Evolutionary conservation across 495 filamentous ascomycete genomes (phyloP).

Genomic region (Daldinia loculata): DNA sequence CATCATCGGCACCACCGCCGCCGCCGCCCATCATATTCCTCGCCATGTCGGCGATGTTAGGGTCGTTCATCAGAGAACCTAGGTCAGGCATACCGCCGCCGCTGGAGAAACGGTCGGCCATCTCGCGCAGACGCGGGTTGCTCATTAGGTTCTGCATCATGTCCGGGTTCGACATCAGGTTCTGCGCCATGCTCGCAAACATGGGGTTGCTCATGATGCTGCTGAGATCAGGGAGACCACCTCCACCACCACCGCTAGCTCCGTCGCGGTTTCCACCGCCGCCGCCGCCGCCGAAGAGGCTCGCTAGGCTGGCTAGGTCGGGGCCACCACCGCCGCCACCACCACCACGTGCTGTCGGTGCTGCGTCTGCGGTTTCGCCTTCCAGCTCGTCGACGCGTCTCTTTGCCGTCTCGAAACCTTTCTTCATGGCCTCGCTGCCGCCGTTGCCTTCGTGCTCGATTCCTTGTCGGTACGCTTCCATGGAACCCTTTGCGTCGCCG

Average conservation of each 20-base stretch:
- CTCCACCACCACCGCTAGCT: conserved; percentile 67
- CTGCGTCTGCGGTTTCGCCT: conserved; percentile 48
- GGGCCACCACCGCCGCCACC: conserved; percentile 64
- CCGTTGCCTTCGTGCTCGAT: conserved; percentile 95
- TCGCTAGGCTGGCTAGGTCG: conserved; percentile 73
- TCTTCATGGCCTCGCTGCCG: conserved; percentile 88
- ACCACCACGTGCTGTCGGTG: conserved; percentile 58
- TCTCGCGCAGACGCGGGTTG: conserved; percentile 86
- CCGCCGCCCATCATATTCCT: conserved; percentile 81
- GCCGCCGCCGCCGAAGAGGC: conserved; percentile 68
- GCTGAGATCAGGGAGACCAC: conserved; percentile 86
- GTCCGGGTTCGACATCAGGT: conserved; percentile 93
- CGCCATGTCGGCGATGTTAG: conserved; percentile 90
- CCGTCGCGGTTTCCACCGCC: conserved; percentile 63
- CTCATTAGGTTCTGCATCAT: conserved; percentile 89
- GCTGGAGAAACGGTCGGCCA: conserved; percentile 75
- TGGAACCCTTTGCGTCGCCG: conserved; percentile 85
- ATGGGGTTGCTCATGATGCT: conserved; percentile 96
- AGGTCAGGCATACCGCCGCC: conserved; percentile 84
- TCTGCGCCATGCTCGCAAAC: conserved; percentile 96
- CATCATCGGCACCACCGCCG: conserved; percentile 55
- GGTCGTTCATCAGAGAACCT: conserved; percentile 84
- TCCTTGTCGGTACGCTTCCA: conserved; percentile 93
- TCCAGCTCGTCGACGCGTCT: conserved; percentile 79
- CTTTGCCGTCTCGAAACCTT: conserved; percentile 90